Evolutionary conservation across 352 stramenopile genomes (phyloP).

Genomic region (Phytophthora gonapodyides): DNA sequence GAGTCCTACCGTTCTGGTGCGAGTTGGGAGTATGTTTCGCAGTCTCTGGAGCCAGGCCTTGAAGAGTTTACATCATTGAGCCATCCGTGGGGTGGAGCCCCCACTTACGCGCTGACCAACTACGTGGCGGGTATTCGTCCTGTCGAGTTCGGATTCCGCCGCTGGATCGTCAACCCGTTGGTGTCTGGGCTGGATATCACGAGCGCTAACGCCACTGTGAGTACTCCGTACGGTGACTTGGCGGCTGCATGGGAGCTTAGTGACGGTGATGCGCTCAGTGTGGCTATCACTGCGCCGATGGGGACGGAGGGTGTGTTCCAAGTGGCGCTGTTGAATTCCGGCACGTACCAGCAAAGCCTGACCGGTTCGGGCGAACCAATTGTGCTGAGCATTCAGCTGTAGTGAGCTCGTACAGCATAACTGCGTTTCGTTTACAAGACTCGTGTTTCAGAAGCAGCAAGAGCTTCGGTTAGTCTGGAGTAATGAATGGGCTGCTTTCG

Average conservation of each 20-base stretch:
- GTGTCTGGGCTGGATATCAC: slow-evolving; percentile 27
- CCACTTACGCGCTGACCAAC: slow-evolving; percentile 37
- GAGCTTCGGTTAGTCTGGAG: no score
- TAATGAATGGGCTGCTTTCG: no score
- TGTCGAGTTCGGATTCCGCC: slow-evolving; percentile 31
- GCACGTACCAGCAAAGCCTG: slow-evolving; percentile 5
- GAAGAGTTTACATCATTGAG: slow-evolving; percentile 33
- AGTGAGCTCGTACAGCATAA: neutral
- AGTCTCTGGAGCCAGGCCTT: slow-evolving; percentile 22
- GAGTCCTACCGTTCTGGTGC: slow-evolving; percentile 27
- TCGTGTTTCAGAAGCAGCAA: no score
- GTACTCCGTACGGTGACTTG: slow-evolving; percentile 25
- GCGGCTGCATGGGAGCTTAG: slow-evolving; percentile 13
- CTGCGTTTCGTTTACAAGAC: no score
- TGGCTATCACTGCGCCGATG: slow-evolving; percentile 20
- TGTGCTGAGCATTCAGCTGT: slow-evolving; percentile 9
- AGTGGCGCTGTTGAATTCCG: slow-evolving; percentile 14
- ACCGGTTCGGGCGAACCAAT: slow-evolving; percentile 5
- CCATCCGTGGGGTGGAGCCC: slow-evolving; percentile 33
- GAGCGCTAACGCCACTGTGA: slow-evolving; percentile 32
- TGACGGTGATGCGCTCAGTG: slow-evolving; percentile 7
- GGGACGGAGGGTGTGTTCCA: slow-evolving; percentile 26
- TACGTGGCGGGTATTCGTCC: slow-evolving; percentile 35
- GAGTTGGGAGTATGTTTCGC: slow-evolving; percentile 34
- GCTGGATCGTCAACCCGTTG: slow-evolving; percentile 39